Conservation (phyloP, 1,284 basidiomycete species). For the Trametes versicolor region DNA sequence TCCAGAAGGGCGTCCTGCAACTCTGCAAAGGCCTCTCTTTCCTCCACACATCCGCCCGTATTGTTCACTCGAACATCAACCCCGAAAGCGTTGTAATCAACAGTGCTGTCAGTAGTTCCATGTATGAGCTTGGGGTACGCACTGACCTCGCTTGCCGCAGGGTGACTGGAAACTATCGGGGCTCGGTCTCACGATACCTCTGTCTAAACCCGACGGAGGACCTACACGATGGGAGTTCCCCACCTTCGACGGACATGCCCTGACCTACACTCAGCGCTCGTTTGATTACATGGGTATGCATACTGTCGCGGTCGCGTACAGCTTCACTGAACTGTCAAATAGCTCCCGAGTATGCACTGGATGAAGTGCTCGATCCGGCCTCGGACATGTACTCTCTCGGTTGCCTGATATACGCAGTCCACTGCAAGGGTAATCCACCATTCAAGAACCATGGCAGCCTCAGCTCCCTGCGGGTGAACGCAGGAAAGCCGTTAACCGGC, state of each 20-base stretch:
- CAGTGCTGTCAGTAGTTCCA: slow-evolving; percentile 69
- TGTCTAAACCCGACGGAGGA: slow-evolving; percentile 76
- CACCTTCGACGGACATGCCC: slow-evolving; percentile 84
- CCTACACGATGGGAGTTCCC: slow-evolving; percentile 90
- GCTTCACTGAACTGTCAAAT: slow-evolving; percentile 17
- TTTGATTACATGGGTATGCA: slow-evolving; percentile 93
- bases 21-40: slow-evolving; percentile 94
- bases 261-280: slow-evolving; percentile 88
- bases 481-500: slow-evolving; percentile 70
- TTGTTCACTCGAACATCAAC: slow-evolving; percentile 93
- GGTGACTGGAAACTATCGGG: slow-evolving; percentile 99
- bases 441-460: slow-evolving; percentile 91
- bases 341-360: slow-evolving; percentile 96
- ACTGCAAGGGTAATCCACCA: slow-evolving; percentile 89
- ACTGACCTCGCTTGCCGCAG: slow-evolving; percentile 51
- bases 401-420: slow-evolving; percentile 89
- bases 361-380: slow-evolving; percentile 85
- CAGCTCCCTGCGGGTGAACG: slow-evolving; percentile 81
- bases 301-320: background rate
- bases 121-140: background rate
- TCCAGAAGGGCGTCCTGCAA: slow-evolving; percentile 96
- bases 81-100: slow-evolving; percentile 91
- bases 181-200: slow-evolving; percentile 86
- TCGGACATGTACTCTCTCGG: slow-evolving; percentile 98
- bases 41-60: slow-evolving; percentile 89